A percentile compares a stretch with the other conserved stretches of the same genome.
Conservation (phyloP, 192 early-diverging fungal species). For the Bifiguratus adelaidae region DNA sequence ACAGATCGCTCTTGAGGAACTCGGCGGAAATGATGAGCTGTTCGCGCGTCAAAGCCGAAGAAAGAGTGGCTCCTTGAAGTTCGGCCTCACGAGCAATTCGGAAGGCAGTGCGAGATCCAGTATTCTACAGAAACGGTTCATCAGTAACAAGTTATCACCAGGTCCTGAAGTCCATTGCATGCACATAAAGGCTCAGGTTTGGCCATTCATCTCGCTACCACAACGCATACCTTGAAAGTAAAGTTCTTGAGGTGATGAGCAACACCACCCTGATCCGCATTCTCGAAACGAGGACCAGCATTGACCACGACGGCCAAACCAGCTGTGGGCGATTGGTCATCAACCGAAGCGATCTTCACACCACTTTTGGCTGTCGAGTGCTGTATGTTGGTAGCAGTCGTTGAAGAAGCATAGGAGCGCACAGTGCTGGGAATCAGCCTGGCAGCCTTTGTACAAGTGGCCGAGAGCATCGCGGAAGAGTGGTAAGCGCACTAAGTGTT, state of each 20-base stretch:
- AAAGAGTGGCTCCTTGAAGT: conserved; percentile 78
- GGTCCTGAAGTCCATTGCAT: neutral
- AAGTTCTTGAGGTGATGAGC: conserved; percentile 89
- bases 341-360: conserved; percentile 54
- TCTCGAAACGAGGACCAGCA: conserved; percentile 80
- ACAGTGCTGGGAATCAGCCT: conserved; percentile 27
- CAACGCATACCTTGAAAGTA: conserved; percentile 65
- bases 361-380: conserved; percentile 41
- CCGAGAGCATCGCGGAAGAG: conserved; percentile 17
- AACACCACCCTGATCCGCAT: conserved; percentile 59
- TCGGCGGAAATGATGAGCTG: conserved; percentile 76
- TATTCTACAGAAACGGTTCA: conserved; percentile 42
- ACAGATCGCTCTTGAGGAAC: conserved; percentile 87
- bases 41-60: conserved; percentile 74
- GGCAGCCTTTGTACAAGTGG: conserved; percentile 39
- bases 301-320: conserved; percentile 79
- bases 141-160: neutral
- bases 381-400: conserved; percentile 13
- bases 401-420: conserved; percentile 38
- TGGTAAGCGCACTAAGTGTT: no score
- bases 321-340: conserved; percentile 59
- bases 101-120: conserved; percentile 69
- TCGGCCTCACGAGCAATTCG: conserved; percentile 86
- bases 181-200: neutral
- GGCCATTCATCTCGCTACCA: neutral